Conservation (phyloP, 2,329 filamentous ascomycete genomes). For the Hypoxylon sp. region DNA sequence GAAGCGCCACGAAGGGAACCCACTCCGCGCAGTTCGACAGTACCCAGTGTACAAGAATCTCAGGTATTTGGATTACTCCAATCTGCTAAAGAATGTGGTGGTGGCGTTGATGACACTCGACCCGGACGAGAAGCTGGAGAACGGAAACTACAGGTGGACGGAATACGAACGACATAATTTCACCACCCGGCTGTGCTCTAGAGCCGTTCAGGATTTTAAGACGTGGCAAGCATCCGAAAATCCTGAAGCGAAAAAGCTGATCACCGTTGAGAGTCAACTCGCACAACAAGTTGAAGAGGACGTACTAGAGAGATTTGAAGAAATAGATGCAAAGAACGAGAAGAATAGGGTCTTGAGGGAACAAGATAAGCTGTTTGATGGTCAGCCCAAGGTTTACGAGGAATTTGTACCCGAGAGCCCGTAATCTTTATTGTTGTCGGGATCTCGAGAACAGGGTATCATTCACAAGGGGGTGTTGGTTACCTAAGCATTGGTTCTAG, state of each 20-base stretch:
- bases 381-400: background rate
- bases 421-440: background rate
- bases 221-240: slow-evolving; percentile 11
- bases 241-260: slow-evolving; percentile 21
- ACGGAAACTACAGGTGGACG: slow-evolving; percentile 1
- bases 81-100: slow-evolving; percentile 45
- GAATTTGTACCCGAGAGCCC: background rate
- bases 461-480: background rate
- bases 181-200: slow-evolving; percentile 39
- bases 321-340: background rate
- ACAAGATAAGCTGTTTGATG: slow-evolving; percentile 10
- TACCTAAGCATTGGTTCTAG: background rate
- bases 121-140: slow-evolving; percentile 33
- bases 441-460: background rate
- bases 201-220: slow-evolving; percentile 12
- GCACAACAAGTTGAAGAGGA: slow-evolving; percentile 9
- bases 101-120: slow-evolving; percentile 48
- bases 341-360: background rate
- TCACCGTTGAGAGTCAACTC: background rate
- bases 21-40: slow-evolving; percentile 36
- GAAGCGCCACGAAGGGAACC: slow-evolving; percentile 30
- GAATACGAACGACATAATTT: slow-evolving; percentile 22
- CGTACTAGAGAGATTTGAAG: background rate
- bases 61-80: slow-evolving; percentile 37
- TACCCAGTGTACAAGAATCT: slow-evolving; percentile 36